These are phyloP conservation scores for Penicillium decumbens DNA, from an alignment of 2,329 filamentous ascomycete genomes.

Conservation along the genomic window DNA sequence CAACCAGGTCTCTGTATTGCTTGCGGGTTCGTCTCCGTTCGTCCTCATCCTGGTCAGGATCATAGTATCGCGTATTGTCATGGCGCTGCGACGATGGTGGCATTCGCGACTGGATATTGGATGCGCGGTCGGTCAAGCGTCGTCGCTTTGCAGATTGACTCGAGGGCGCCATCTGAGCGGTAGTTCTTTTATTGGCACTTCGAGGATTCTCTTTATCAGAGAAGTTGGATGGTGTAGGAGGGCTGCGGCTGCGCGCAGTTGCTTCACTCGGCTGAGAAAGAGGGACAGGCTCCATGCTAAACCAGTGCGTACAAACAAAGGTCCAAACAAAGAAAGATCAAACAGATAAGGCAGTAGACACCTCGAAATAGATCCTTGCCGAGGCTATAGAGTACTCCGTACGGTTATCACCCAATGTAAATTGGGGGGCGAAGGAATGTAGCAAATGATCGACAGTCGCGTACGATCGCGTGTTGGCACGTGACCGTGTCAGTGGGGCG, in stretches of 20 bases:
- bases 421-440: background rate
- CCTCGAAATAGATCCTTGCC: background rate
- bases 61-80: constrained; percentile 56
- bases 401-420: background rate
- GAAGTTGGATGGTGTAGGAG: constrained; percentile 35
- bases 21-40: constrained; percentile 68
- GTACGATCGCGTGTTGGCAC: constrained; percentile 10
- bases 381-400: background rate
- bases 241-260: constrained; percentile 8
- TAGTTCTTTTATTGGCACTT: constrained; percentile 40
- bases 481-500: constrained; percentile 4
- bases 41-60: constrained; percentile 75
- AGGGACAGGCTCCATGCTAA: constrained; percentile 28
- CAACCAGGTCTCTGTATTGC: constrained; percentile 62
- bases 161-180: constrained; percentile 8
- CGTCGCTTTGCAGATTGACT: constrained; percentile 42
- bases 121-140: constrained; percentile 38
- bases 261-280: constrained; percentile 15
- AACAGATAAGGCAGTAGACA: constrained; percentile 1
- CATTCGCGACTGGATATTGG: constrained; percentile 28
- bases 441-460: constrained; percentile 1
- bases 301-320: constrained; percentile 11
- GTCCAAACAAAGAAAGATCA: constrained; percentile 4
- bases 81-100: constrained; percentile 27
- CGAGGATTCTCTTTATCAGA: constrained; percentile 50